These are phyloP conservation scores for Diplodia scrobiculata DNA, from an alignment of 2,329 filamentous ascomycete species.

Conservation along the genomic window DNA sequence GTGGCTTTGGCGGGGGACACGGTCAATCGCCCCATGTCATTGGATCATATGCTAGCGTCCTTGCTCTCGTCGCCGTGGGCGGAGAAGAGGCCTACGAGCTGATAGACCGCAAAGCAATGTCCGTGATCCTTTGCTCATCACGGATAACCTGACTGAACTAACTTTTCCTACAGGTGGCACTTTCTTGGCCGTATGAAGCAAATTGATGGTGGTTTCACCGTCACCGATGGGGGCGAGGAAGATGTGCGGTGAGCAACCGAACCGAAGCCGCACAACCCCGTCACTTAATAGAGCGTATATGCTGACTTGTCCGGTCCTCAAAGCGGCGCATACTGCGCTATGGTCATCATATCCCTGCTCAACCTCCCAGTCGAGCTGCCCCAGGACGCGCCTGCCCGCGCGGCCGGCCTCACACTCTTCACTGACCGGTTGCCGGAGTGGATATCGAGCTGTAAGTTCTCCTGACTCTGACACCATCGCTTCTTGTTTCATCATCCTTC, in stretches of 20 bases:
- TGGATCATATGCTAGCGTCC: conserved; percentile 79
- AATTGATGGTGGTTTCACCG: conserved; percentile 82
- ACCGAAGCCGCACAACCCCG: background rate
- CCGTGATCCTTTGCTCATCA: conserved; percentile 34
- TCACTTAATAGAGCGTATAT: conserved; percentile 24
- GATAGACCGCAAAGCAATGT: conserved; percentile 78
- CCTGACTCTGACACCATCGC: conserved; percentile 45
- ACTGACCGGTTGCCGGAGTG: conserved; percentile 76
- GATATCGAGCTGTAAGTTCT: conserved; percentile 67
- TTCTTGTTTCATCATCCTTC: conserved; percentile 23
- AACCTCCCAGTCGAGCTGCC: conserved; percentile 80
- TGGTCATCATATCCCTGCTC: conserved; percentile 80
- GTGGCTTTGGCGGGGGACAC: conserved; percentile 92
- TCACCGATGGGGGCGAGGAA: conserved; percentile 83
- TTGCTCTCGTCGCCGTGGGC: conserved; percentile 77
- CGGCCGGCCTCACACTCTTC: conserved; percentile 68
- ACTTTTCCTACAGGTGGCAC: conserved; percentile 62
- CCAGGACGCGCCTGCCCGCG: conserved; percentile 67
- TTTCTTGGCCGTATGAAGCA: conserved; percentile 89
- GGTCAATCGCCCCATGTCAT: conserved; percentile 88
- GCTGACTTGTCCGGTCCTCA: conserved; percentile 28
- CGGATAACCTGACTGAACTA: conserved; percentile 34
- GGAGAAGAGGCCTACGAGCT: conserved; percentile 71
- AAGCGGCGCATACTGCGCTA: conserved; percentile 88
- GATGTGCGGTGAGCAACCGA: conserved; percentile 71